Evolutionary conservation across 192 early-diverging fungal species (phyloP), one percentile per base, ranked within the genome.

Genomic region (Powellomyces hirtus): DNA sequence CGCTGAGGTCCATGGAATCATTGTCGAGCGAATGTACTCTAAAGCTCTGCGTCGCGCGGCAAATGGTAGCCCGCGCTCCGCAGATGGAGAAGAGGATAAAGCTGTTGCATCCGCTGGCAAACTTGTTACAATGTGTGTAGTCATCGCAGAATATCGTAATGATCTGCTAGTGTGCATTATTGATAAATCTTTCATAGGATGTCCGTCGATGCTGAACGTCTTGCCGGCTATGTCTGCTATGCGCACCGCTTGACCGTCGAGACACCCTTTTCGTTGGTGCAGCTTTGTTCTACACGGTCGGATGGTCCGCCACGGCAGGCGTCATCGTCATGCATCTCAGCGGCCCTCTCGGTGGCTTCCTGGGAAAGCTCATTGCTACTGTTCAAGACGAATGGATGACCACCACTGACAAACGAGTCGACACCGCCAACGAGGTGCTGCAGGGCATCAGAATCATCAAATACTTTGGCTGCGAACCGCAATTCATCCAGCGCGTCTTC

Each of bases 381-480:
- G 30, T 49, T 62, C 86, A 92, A 71, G 78, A 86, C 14, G 71
- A 80, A 7, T 51, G 85, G 26, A 84, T 90, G 68, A 68, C 58
- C 27, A 73, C 79, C 10, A 90, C 86, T 11, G 91, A 92, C 66
- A 77, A 91, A 69, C 88, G 95, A 18, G 79, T 95, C 36, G 82
- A 88, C 29, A 77, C 86, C 65, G 86, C 94, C 49, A 96, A 92
- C 56, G 94, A 98, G 75, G 81, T 93, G 65, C 78, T 96, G 51
- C 82, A 92, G 75, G 94, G 92, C 36, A 96, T 98, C 42, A 84
- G 93, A 27, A 91, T 97, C 16, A 88, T 98, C 60, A 98, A 98
- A 72, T 97, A 74, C 66, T 80, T 84, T 59, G 78, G 72, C n/a
- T 84, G 83, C 78, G 83, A 84, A 56, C 24, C 34, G 1, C 81